phyloP scores from a whole-genome alignment of 441 rosid species.

The Populus hybrid region DNA sequence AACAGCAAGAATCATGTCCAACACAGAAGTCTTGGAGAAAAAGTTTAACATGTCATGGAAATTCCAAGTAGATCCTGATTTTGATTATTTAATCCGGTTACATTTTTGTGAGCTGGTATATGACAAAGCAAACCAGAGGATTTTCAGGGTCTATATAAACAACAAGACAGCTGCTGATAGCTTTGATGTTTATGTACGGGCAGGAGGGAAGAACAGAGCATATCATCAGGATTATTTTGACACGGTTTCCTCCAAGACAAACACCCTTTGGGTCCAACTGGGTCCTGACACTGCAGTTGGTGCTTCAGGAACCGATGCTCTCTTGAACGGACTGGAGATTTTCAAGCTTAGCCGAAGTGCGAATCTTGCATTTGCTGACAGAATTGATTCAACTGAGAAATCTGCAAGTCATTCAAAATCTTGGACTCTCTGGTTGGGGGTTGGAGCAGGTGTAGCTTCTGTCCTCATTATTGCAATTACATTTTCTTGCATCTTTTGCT shows the following conservation, averaged over 20 bases:
- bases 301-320: conserved; percentile 79
- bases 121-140: conserved; percentile 63
- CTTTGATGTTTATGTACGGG: conserved; percentile 52
- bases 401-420: conserved; percentile 34
- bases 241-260: conserved; percentile 33
- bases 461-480: conserved; percentile 34
- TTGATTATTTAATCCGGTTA: conserved; percentile 68
- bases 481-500: conserved; percentile 31
- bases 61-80: conserved; percentile 72
- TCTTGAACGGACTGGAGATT: conserved; percentile 80
- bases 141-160: conserved; percentile 74
- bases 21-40: conserved; percentile 68
- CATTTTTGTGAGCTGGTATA: conserved; percentile 83
- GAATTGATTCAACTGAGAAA: conserved; percentile 31
- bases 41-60: conserved; percentile 92
- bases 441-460: conserved; percentile 57
- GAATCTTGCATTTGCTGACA: conserved; percentile 63
- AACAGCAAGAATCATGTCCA: conserved; percentile 74
- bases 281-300: conserved; percentile 77
- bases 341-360: conserved; percentile 78
- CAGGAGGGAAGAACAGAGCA: conserved; percentile 71
- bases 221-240: conserved; percentile 75
- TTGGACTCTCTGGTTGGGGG: conserved; percentile 48
- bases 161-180: conserved; percentile 72
- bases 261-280: conserved; percentile 74